Evolutionary conservation across 75 land plant species (phyloP).

Genomic region (Larix kaempferi): DNA sequence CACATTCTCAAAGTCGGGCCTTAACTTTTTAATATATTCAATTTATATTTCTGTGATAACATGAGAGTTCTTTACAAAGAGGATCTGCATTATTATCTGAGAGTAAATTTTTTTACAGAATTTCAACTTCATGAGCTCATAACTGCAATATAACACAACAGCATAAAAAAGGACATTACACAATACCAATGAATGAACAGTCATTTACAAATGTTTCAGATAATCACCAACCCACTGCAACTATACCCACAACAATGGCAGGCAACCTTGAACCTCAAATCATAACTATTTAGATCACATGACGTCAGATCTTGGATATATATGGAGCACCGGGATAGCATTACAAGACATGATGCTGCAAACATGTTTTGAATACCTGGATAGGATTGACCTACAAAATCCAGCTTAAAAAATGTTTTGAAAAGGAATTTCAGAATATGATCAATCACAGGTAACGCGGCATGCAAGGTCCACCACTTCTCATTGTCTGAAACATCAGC

Average conservation of each 20-base stretch:
- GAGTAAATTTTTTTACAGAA: neutral
- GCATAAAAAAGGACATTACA: neutral
- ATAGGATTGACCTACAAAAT: neutral
- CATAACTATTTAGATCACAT: neutral
- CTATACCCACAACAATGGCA: neutral
- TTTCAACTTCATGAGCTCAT: neutral
- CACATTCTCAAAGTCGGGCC: neutral
- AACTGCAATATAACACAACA: slow-evolving; percentile 1
- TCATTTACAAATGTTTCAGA: neutral
- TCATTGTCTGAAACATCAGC: neutral
- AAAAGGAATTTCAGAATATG: neutral
- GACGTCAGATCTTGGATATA: neutral
- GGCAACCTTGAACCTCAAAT: neutral
- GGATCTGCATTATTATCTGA: neutral
- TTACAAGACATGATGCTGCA: neutral
- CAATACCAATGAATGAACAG: neutral
- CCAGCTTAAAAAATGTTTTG: neutral
- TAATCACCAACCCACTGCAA: neutral
- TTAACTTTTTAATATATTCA: neutral
- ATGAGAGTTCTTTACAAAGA: neutral
- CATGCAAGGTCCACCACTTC: neutral
- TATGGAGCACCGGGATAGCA: neutral
- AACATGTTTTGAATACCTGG: neutral
- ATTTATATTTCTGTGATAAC: neutral
- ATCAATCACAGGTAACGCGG: slow-evolving; percentile 2